Percentiles rank a stretch among this genome's conserved stretches.
Conservation (phyloP, 331 rosid genomes). For the Stylosanthes scabra region DNA sequence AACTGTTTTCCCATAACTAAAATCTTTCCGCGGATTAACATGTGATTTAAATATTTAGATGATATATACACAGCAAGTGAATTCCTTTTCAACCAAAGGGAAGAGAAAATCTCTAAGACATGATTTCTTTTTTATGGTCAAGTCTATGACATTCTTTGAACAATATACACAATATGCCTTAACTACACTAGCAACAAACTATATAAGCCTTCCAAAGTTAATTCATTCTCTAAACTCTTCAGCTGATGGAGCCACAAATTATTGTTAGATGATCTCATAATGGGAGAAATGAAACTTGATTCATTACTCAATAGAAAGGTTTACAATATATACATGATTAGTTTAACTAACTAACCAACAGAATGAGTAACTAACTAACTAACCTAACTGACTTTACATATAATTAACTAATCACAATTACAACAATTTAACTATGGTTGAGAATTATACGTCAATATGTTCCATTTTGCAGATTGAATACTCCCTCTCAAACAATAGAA, state of each 20-base stretch:
- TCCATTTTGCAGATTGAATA: conserved; percentile 82
- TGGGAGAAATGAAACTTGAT: too few relatives aligned
- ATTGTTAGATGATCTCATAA: too few relatives aligned
- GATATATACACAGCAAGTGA: conserved; percentile 32
- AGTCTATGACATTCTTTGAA: neutral
- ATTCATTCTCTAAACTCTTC: conserved; percentile 20
- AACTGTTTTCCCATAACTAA: too few relatives aligned
- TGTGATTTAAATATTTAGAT: neutral
- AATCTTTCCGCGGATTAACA: too few relatives aligned
- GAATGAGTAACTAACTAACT: too few relatives aligned
- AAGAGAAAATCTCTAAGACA: neutral
- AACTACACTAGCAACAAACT: conserved; percentile 1
- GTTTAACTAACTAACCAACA: too few relatives aligned
- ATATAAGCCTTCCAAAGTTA: neutral
- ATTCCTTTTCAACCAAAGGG: neutral
- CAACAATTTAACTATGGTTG: too few relatives aligned
- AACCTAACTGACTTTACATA: too few relatives aligned
- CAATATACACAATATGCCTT: neutral
- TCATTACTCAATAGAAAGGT: too few relatives aligned
- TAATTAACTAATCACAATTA: too few relatives aligned
- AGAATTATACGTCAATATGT: conserved; percentile 63
- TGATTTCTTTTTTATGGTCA: too few relatives aligned
- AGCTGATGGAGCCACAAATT: conserved; percentile 38
- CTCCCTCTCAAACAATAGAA: conserved; percentile 92
- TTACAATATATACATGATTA: too few relatives aligned